A percentile compares a stretch with the other conserved stretches of the same genome.
phyloP scores from a whole-genome alignment of 2,329 filamentous ascomycete genomes.

The Ambrosiella xylebori region DNA sequence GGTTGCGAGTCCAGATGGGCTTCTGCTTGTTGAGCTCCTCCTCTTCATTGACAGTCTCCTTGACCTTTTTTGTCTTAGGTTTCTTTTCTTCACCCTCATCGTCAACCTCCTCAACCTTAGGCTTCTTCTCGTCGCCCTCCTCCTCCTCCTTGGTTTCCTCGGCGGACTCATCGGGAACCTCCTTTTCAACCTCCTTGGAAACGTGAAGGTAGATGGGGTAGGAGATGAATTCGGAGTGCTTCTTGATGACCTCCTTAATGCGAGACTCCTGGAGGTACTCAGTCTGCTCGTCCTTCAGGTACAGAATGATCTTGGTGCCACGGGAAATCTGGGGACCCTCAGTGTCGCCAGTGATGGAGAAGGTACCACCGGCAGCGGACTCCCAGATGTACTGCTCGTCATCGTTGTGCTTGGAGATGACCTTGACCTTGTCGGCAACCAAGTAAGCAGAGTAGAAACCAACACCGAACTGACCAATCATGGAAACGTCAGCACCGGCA shows the following conservation, averaged over 20 bases:
- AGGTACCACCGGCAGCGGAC: slow-evolving; percentile 91
- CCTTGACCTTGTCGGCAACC: slow-evolving; percentile 87
- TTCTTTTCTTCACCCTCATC: slow-evolving; percentile 79
- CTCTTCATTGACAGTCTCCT: slow-evolving; percentile 96
- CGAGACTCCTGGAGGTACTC: slow-evolving; percentile 98
- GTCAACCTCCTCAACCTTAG: slow-evolving; percentile 88
- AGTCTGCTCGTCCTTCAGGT: slow-evolving; percentile 97
- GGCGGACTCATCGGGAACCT: slow-evolving; percentile 91
- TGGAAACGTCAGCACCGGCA: slow-evolving; percentile 96
- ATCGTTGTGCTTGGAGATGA: slow-evolving; percentile 98
- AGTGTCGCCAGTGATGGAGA: slow-evolving; percentile 79
- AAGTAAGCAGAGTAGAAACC: slow-evolving; percentile 99
- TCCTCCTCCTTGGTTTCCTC: slow-evolving; percentile 44
- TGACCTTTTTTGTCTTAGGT: slow-evolving; percentile 98
- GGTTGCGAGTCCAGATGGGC: slow-evolving; percentile 99
- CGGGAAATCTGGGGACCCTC: slow-evolving; percentile 82
- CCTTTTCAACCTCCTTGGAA: slow-evolving; percentile 96
- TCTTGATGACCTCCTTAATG: slow-evolving; percentile 99
- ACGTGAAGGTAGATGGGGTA: slow-evolving; percentile 99
- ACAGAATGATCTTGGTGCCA: slow-evolving; percentile 93
- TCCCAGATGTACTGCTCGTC: slow-evolving; percentile 99
- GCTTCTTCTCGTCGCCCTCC: slow-evolving; percentile 71
- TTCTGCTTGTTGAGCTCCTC: slow-evolving; percentile 99
- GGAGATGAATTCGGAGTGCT: slow-evolving; percentile 99
- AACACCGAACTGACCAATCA: slow-evolving; percentile 99